Base-by-base conservation (phyloP, 176 grass and related monocot species). In the Cenchrus purpureus region DNA sequence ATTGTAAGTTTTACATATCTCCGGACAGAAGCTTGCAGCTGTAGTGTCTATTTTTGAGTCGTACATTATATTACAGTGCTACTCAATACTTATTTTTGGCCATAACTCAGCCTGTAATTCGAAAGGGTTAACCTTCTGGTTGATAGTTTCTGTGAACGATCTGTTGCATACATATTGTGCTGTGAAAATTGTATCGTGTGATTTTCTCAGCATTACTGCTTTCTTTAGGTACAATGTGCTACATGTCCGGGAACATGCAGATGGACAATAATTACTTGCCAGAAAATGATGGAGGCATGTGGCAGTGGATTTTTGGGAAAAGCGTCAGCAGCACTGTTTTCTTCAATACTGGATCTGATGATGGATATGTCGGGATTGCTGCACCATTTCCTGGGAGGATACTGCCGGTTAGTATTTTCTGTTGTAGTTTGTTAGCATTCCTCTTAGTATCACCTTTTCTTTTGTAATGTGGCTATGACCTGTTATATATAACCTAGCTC, bases 291-390 rank as follows among this genome's bases (percentile, higher is more conserved):
- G 93, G 89, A 32, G 93, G 97, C 4, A 20, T 99, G 17, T 99
- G 93, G 97, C 93, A 96, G 84, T 94, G 97, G 93, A 69, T 99
- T 87, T 99, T 99, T 89, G 97, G 97, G 62, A 95, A 90, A 92
- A 89, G 84, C 71, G 73, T 92, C 34, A 89, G 82, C 84, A 99
- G 88, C 83, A 88, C 82, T 17, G 79, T 95, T 84, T 85, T 99
- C 79, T 90, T 90, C 67, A 99, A 99, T 87, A 65, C 81, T 89
- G 84, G 85, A 31, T 64, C 79, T 48, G 91, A 90, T 34, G 97
- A 99, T 85, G 97, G 93, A 85, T 99, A 92, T 91, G 93, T 99
- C 46, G 97, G 91, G 68, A 92, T 99, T 85, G 83, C 97, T 15
- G 84, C 93, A 8, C 91, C 90, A 79, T 95, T 89, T 91, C 91